Percentiles rank a stretch among this genome's conserved stretches.
Evolutionary conservation across 176 grass and related monocot species (phyloP).

Genomic region (Carex kokanica): DNA sequence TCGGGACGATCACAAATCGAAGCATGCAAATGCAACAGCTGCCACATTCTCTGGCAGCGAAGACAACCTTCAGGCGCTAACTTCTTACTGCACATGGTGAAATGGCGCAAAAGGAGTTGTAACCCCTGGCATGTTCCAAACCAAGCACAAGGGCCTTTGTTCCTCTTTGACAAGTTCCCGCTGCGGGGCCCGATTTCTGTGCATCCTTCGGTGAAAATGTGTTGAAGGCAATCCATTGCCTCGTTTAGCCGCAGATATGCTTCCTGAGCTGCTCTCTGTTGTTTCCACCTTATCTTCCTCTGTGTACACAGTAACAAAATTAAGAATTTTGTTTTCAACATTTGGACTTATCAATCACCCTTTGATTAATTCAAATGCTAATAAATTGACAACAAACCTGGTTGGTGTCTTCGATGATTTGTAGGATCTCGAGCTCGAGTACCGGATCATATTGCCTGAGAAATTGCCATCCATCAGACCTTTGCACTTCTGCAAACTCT

Average conservation of each 20-base stretch:
- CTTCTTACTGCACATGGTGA: slow-evolving; percentile 46
- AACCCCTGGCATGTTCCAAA: slow-evolving; percentile 48
- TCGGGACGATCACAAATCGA: slow-evolving; percentile 47
- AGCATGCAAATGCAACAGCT: slow-evolving; percentile 74
- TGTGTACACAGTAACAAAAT: not conserved
- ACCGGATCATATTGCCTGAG: slow-evolving; percentile 48
- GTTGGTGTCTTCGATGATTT: slow-evolving; percentile 46
- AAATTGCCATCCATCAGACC: slow-evolving; percentile 76
- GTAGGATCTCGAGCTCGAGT: slow-evolving; percentile 57
- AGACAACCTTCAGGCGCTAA: slow-evolving; percentile 37
- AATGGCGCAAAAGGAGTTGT: slow-evolving; percentile 56
- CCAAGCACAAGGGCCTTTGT: not conserved
- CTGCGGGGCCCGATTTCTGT: not conserved
- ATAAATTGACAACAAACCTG: slow-evolving; percentile 28
- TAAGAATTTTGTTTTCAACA: not conserved
- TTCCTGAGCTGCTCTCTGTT: slow-evolving; percentile 34
- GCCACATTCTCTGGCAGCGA: slow-evolving; percentile 69
- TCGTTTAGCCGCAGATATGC: slow-evolving; percentile 49
- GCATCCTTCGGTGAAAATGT: slow-evolving; percentile 34
- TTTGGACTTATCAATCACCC: not conserved
- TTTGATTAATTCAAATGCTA: not conserved
- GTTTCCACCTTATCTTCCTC: slow-evolving; percentile 45
- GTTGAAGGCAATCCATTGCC: slow-evolving; percentile 64
- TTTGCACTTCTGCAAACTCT: slow-evolving; percentile 48
- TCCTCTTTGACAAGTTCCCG: not conserved